Evolutionary conservation across 306 rosid species (phyloP), one percentile per base, ranked within the genome.

Genomic region (Trifolium dubium): DNA sequence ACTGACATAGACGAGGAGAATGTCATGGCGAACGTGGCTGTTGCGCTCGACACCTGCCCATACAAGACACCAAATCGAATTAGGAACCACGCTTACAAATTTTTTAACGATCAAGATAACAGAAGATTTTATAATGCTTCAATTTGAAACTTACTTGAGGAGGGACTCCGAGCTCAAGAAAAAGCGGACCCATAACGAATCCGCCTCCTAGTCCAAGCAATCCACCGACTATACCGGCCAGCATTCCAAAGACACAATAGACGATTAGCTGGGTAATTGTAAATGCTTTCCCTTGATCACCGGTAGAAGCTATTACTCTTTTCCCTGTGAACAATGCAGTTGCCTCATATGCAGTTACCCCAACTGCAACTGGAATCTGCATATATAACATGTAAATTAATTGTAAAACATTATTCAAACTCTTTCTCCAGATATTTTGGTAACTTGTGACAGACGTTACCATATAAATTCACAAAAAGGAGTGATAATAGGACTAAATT

Each of bases 1-100:
- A 94, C 97, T 56, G 98, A 94, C 97, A 94, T 94, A 10, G 98
- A 94, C 6, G 98, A 91, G 14, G 98, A 94, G 80, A 94, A 94
- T 67, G 86, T 87, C 98, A 91, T 94, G 53, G 95, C 97, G 68
- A 94, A 91, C 5, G 96, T 94, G 50, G 98, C 98, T 3, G 97
- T 88, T 73, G 98, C 97, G 10, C 94, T 94, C 44, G 98, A 90
- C 55, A 94, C 98, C 98, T 94, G 84, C 81, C 64, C 81, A 67
- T 51, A 53, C 12, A 75, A 79, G 37, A 69, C 13, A 63, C 32
- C 78, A 18, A 70, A 67, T 73, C 68, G 5, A 14, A 34, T 60
- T 60, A 31, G 11, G 6, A 3, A 60, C 8, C 41, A 8, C 2
- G 2, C 18, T 6, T 0, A 6, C 11, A 7, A 13, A 59, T 5